These are phyloP conservation scores for Cochliopodium minus DNA, from an alignment of 208 protist species.

Conservation along the genomic window DNA sequence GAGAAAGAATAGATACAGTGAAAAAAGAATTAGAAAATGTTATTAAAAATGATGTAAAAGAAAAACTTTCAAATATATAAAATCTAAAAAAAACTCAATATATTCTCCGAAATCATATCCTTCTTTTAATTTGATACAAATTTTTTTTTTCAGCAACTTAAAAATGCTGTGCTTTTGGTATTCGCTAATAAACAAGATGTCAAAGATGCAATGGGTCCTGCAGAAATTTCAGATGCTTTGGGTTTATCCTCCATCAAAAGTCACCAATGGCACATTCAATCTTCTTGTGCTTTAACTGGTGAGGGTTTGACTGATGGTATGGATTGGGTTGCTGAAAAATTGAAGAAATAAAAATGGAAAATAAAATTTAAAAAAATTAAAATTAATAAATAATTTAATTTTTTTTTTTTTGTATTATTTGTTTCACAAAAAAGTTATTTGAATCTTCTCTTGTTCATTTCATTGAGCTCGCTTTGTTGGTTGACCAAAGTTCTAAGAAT, in stretches of 20 bases:
- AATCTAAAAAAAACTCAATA: no score
- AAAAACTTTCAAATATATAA: conserved; percentile 61
- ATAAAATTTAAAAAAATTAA: no score
- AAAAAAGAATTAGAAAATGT: conserved; percentile 42
- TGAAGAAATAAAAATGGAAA: conserved; percentile 15
- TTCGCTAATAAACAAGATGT: conserved; percentile 89
- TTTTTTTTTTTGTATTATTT: no score
- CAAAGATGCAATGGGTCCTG: conserved; percentile 42
- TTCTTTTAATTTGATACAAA: no score
- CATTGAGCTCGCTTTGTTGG: no score
- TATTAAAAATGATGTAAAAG: no score
- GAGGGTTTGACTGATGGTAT: conserved; percentile 66
- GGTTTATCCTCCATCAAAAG: conserved; percentile 59
- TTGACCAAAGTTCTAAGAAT: no score
- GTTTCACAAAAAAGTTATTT: no score
- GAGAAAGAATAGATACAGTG: conserved; percentile 6
- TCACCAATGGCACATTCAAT: conserved; percentile 74
- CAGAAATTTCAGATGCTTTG: conserved; percentile 56
- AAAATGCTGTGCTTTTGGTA: conserved; percentile 59
- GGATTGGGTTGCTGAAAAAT: conserved; percentile 62
- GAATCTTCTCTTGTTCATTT: no score
- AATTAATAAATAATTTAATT: no score
- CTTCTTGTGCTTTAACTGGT: conserved; percentile 66
- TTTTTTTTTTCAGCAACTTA: conserved; percentile 57
- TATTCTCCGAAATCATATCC: no score